These are phyloP conservation scores for Panicum miliaceum DNA, from an alignment of 176 grass and related monocot genomes.

Conservation along the genomic window DNA sequence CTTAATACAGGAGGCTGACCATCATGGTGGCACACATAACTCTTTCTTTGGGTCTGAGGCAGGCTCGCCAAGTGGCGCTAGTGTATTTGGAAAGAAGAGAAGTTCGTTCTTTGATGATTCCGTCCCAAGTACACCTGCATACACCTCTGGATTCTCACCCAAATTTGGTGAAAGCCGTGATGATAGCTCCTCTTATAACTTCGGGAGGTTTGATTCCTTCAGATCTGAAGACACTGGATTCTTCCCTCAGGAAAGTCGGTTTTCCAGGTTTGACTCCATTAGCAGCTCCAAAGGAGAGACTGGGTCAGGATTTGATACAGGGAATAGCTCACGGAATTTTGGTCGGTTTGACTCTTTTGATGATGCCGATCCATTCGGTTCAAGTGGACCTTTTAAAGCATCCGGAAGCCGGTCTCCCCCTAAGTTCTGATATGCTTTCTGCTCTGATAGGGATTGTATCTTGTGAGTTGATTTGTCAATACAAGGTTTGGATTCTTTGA, in stretches of 20 bases:
- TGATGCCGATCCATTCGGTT: conserved; percentile 89
- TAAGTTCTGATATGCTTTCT: conserved; percentile 54
- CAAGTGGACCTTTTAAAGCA: conserved; percentile 89
- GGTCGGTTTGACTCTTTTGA: conserved; percentile 97
- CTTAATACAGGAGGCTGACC: conserved; percentile 67
- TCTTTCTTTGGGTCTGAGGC: conserved; percentile 84
- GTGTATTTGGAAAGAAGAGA: conserved; percentile 73
- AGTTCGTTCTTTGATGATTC: conserved; percentile 96
- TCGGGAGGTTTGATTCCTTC: conserved; percentile 87
- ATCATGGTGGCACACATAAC: conserved; percentile 51
- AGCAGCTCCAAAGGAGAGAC: conserved; percentile 61
- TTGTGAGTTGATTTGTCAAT: conserved; percentile 30
- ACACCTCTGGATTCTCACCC: conserved; percentile 75
- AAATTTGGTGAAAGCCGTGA: conserved; percentile 66
- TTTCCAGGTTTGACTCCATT: conserved; percentile 85
- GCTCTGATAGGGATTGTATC: neutral
- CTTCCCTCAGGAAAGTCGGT: conserved; percentile 62
- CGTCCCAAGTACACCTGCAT: conserved; percentile 89
- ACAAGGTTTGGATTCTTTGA: conserved; percentile 34
- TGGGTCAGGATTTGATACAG: conserved; percentile 64
- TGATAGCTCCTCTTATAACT: conserved; percentile 62
- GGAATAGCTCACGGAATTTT: conserved; percentile 60
- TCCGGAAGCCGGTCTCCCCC: conserved; percentile 64
- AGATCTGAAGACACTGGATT: conserved; percentile 74
- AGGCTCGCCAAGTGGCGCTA: conserved; percentile 57